These are phyloP conservation scores for Nothophytophthora sp. DNA, from an alignment of 352 stramenopile species.

Conservation along the genomic window DNA sequence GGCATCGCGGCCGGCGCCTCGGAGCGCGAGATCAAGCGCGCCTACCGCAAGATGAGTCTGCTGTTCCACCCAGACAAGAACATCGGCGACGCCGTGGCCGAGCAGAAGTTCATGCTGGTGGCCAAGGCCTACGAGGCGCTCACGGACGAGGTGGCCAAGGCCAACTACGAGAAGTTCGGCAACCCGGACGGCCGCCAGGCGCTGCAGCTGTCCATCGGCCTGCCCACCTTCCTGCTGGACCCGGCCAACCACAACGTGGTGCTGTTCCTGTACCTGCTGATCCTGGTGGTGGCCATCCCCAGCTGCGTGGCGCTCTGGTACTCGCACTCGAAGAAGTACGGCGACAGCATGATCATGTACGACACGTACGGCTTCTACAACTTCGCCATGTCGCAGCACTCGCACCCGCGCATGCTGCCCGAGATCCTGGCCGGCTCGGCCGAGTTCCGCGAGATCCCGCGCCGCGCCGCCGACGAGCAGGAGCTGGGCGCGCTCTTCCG, in stretches of 20 bases:
- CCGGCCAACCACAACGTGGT: slow-evolving; percentile 98
- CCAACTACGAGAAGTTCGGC: slow-evolving; percentile 98
- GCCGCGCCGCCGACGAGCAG: slow-evolving; percentile 55
- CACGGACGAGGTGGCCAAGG: slow-evolving; percentile 95
- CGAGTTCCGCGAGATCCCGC: slow-evolving; percentile 89
- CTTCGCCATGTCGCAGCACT: slow-evolving; percentile 95
- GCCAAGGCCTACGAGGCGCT: slow-evolving; percentile 95
- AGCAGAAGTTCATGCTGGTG: slow-evolving; percentile 99
- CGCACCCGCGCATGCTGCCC: slow-evolving; percentile 94
- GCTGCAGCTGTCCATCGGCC: slow-evolving; percentile 94
- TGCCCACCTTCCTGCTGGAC: slow-evolving; percentile 98
- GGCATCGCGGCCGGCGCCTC: slow-evolving; percentile 91
- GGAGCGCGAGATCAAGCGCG: slow-evolving; percentile 95
- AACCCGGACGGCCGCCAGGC: slow-evolving; percentile 99
- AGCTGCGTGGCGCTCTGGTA: slow-evolving; percentile 95
- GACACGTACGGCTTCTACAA: slow-evolving; percentile 99
- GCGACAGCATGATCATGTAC: slow-evolving; percentile 99
- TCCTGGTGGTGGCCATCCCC: slow-evolving; percentile 98
- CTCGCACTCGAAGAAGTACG: slow-evolving; percentile 97
- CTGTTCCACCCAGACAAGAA: slow-evolving; percentile 96
- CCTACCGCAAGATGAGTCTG: slow-evolving; percentile 94
- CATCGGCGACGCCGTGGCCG: slow-evolving; percentile 94
- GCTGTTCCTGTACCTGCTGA: slow-evolving; percentile 98
- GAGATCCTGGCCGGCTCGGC: slow-evolving; percentile 93
- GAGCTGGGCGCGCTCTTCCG: slow-evolving; percentile 70